Percentiles rank a stretch among this genome's conserved stretches.
Conservation (phyloP, 139 green algal genomes). For the Zygnema circumcarinatum region DNA sequence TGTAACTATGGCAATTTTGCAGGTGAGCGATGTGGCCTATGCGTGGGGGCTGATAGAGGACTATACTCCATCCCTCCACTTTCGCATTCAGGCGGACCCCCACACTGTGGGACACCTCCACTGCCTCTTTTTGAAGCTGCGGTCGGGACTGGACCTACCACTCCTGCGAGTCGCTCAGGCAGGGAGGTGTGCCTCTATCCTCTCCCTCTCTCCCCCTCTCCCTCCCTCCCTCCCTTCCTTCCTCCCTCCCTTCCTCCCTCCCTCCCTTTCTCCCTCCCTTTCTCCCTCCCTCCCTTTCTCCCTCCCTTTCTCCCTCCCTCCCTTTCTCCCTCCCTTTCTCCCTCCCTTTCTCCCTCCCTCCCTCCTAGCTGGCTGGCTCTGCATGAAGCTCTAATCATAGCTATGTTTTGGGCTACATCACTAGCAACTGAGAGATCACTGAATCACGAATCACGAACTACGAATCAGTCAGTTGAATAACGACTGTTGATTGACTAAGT, state of each 20-base stretch:
- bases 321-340: background rate
- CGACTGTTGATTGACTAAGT: background rate
- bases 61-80: conserved; percentile 4
- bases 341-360: background rate
- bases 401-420: too few relatives aligned
- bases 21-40: conserved; percentile 22
- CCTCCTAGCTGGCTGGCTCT: background rate
- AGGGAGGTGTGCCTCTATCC: background rate
- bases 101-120: background rate
- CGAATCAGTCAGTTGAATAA: background rate
- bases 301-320: background rate
- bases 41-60: conserved; percentile 17
- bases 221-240: background rate
- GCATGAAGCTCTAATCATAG: background rate
- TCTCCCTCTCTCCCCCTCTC: background rate
- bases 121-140: conserved; percentile 20
- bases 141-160: conserved; percentile 20
- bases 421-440: too few relatives aligned
- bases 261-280: background rate
- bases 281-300: background rate
- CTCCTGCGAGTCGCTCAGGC: conserved; percentile 8
- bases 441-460: too few relatives aligned
- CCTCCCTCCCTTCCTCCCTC: background rate
- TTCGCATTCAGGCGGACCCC: background rate
- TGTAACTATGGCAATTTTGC: too few relatives aligned